Evolutionary conservation across 148 eudicot genomes (phyloP), one percentile per base, ranked within the genome.

Genomic region (Amaranthus cruentus): DNA sequence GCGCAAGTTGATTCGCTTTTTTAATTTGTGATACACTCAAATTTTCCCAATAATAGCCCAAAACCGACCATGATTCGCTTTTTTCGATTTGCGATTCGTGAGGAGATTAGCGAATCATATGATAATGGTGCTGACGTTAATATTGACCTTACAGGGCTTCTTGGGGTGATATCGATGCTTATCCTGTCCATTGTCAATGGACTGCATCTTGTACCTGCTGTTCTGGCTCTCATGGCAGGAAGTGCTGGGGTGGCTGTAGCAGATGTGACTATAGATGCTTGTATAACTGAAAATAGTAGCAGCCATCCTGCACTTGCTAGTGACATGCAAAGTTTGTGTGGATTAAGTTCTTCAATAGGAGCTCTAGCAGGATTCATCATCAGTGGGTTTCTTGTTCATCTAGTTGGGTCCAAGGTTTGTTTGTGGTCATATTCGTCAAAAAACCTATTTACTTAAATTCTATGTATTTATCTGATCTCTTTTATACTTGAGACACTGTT

Each of bases 271-370:
- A 74, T 79, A 55, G 82, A 79, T 64, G 82, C 82, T 2, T 79
- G 82, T 60, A 63, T 62, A 60, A 64, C 82, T 69, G 78, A 79
- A 71, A 79, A 79, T 11, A 62, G 71, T 57, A 49, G 78, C 69
- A 55, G 54, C 13, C 82, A 79, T 74, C 74, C 77, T 50, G 43
- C 74, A 2, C 78, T 79, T 74, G 82, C 82, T 21, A 44, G 78
- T 69, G 82, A 79, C 75, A 79, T 79, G 82, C 82, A 79, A 57
- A 79, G 82, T 69, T 38, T 79, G 56, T 69, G 78, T 74, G 77
- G 78, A 63, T 56, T 79, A 69, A 79, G 82, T 54, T 79, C 82
- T 63, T 79, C 82, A 11, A 79, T 66, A n/a, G 82, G 82, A 47
- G 77, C 82, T 42, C 60, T 74, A 6, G 71, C 59, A 12, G 82